Evolutionary conservation across 768 basidiomycete genomes (phyloP), one percentile per base, ranked within the genome.

Genomic region (Suillus tomentosus): DNA sequence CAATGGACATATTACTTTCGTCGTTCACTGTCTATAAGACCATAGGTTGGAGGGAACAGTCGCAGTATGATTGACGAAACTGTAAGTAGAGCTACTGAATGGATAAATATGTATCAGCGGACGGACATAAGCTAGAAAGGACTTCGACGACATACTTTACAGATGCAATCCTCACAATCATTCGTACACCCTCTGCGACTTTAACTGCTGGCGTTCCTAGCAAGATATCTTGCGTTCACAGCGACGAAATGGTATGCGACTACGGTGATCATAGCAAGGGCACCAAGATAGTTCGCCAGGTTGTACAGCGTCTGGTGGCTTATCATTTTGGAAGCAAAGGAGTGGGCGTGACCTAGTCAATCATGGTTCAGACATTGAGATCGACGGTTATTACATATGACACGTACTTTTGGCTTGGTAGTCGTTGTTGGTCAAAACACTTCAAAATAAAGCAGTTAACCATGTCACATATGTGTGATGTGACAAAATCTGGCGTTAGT

Each of bases 211-310:
- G 67, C 62, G 55, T 72, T 66, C 65, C 66, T 64, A 75, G 74
- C 73, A 73, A 83, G 66, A 65, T 81, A 71, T 24, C 83, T 83
- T 47, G 87, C 86, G 70, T 96, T 96, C 65, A 96, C 93, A 40
- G 92, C 89, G 59, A 98, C 80, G 70, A 96, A 86, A 79, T 98
- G 96, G 77, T 96, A 97, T 55, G 87, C 85, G 61, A 98, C 89
- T 62, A 95, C 90, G 6, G 91, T 88, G 68, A 94, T 71, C 89
- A 98, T 94, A 36, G 96, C 92, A 60, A 92, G 80, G 43, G 88
- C 81, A 43, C 95, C 95, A 19, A 96, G 87, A 36, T 86, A 80
- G 77, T 94, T 95, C 64, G 94, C 90, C 61, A 96, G 83, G 62
- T 84, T 82, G 77, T 92, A 92, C 42, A 96, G 83, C 7, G 92